phyloP scores from a whole-genome alignment of 306 rosid genomes.

The Boehmeria nivea region DNA sequence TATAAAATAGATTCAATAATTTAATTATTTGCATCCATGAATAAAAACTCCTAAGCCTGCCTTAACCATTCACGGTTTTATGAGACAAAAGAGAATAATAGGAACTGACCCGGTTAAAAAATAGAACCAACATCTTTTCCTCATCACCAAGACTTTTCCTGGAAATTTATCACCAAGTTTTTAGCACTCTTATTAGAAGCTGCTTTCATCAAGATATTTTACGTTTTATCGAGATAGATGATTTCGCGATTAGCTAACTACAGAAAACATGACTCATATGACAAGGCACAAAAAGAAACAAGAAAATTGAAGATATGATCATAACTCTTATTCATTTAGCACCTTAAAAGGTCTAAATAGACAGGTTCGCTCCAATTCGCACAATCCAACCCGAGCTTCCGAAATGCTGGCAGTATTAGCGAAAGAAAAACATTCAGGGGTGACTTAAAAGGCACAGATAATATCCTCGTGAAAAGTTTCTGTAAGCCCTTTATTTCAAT shows the following conservation, averaged over 20 bases:
- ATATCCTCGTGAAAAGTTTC: no score
- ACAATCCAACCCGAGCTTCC: slow-evolving; percentile 85
- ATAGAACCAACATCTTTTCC: slow-evolving; percentile 72
- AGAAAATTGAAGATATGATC: no score
- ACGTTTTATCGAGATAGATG: neutral
- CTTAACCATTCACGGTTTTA: slow-evolving; percentile 6
- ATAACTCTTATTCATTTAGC: neutral
- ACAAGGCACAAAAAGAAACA: no score
- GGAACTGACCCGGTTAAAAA: slow-evolving; percentile 70
- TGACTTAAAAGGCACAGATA: neutral
- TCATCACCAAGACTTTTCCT: slow-evolving; percentile 79
- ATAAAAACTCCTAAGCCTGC: slow-evolving; percentile 12
- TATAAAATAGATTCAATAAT: slow-evolving; percentile 23
- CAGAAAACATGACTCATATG: no score
- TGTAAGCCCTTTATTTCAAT: neutral
- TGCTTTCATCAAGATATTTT: slow-evolving; percentile 9
- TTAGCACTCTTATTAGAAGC: slow-evolving; percentile 8
- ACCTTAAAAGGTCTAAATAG: slow-evolving; percentile 80
- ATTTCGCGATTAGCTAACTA: no score
- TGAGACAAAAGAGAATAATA: slow-evolving; percentile 15
- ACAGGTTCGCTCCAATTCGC: slow-evolving; percentile 90
- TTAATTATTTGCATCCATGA: slow-evolving; percentile 3
- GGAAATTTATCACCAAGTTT: slow-evolving; percentile 24
- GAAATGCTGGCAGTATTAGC: slow-evolving; percentile 50
- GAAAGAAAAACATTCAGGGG: neutral